Evolutionary conservation across 2,329 filamentous ascomycete species (phyloP), one percentile per base, ranked within the genome.

Genomic region (Fusarium redolens): DNA sequence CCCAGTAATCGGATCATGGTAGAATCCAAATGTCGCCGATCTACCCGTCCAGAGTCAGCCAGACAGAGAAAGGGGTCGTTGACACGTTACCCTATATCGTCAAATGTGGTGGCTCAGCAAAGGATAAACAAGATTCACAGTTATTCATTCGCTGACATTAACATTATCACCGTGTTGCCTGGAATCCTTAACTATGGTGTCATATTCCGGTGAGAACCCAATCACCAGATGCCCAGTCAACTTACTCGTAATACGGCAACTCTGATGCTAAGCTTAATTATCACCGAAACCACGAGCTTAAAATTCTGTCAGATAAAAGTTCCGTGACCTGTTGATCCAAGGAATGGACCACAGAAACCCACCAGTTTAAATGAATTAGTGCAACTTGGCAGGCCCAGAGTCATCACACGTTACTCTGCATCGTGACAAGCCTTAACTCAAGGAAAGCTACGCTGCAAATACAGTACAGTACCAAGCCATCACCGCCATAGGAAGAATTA

Each of bases 341-440:
- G 35, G 38, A 47, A 28, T 31, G 25, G 40, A 20, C 43, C 37
- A 47, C 31, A 68, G 11, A 54, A 62, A 43, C n/a, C 40, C 50
- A 57, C 44, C 55, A 18, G 40, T 30, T 50, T 37, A 47, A 41
- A 38, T 52, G 17, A 52, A 41, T 45, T 64, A 64, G 57, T 58
- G 58, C 43, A 55, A 64, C 66, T 58, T 68, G 64, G 51, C 64
- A 45, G 44, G 48, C 38, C 43, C 43, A 57, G n/a, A 55, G 54
- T 38, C 59, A 73, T 71, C 55, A 71, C 48, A 60, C 61, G 68
- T 61, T 51, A 56, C 61, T 47, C 68, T 51, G 56, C 56, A 71
- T 71, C 56, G 52, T 68, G 43, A 68, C 62, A 67, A 71, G 61
- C 56, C 55, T 67, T 61, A 52, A 38, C 22, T 35, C 43, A 43